These are phyloP conservation scores for Phanerodontia chrysosporium DNA, from an alignment of 768 basidiomycete genomes.

Conservation along the genomic window DNA sequence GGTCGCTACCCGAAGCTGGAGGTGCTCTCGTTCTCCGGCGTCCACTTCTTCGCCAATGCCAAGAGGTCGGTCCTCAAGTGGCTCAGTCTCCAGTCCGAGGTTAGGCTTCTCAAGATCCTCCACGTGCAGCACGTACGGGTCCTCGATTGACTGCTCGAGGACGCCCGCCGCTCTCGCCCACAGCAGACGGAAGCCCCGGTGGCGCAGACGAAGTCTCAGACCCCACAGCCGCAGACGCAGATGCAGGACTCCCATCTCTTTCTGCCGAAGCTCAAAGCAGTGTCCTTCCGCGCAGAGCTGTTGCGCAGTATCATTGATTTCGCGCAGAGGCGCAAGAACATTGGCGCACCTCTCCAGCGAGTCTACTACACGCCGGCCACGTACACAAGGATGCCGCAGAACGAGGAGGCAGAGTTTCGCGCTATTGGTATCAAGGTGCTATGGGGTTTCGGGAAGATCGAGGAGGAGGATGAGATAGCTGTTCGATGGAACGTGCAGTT, in stretches of 20 bases:
- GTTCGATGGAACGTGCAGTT: neutral
- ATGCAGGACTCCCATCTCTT: neutral
- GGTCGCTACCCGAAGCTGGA: conserved; percentile 38
- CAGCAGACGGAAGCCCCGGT: neutral
- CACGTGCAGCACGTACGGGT: neutral
- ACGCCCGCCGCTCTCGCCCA: neutral
- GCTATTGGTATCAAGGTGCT: neutral
- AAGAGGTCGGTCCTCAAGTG: neutral
- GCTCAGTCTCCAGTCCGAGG: neutral
- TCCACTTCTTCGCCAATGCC: neutral
- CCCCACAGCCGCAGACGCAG: no score
- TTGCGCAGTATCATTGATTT: neutral
- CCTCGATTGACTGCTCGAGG: neutral
- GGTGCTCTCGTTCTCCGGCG: neutral
- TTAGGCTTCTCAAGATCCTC: neutral
- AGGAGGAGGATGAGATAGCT: neutral
- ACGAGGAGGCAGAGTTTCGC: neutral
- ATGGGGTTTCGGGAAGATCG: neutral
- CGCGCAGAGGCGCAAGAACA: neutral
- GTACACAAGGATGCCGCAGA: neutral
- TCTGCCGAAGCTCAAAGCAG: neutral
- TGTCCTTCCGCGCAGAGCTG: neutral
- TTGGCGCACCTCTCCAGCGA: neutral
- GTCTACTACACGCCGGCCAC: neutral
- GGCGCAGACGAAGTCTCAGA: neutral